Conservation (phyloP, 257 asterid genomes). For the Solanum chiquidenum region DNA sequence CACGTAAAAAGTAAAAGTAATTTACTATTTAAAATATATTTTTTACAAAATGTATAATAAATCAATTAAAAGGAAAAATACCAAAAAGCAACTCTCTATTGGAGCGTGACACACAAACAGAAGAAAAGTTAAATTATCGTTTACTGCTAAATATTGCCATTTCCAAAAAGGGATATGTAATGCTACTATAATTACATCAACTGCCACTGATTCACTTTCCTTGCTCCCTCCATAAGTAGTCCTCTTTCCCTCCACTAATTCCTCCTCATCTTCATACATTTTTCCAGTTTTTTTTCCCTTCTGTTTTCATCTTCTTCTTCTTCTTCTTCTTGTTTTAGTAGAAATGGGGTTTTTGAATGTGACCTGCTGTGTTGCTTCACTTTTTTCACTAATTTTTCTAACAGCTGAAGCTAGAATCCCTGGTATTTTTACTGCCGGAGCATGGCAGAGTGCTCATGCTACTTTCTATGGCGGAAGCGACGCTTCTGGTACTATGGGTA, state of each 20-base stretch:
- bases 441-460: conserved; percentile 70
- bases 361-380: conserved; percentile 21
- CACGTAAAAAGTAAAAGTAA: background rate
- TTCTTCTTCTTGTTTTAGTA: background rate
- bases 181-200: conserved; percentile 8
- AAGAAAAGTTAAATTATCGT: background rate
- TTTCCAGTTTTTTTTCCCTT: background rate
- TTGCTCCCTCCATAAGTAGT: conserved; percentile 49
- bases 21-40: background rate
- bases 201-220: conserved; percentile 34
- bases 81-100: background rate
- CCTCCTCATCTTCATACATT: background rate
- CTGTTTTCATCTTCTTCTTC: background rate
- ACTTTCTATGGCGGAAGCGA: conserved; percentile 87
- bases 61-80: background rate
- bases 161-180: background rate
- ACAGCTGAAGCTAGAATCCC: conserved; percentile 43
- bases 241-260: conserved; percentile 42
- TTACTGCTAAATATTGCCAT: background rate
- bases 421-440: conserved; percentile 56
- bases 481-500: conserved; percentile 95
- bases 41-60: background rate
- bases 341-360: conserved; percentile 35
- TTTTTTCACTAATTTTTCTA: conserved; percentile 6
- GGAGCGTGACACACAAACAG: conserved; percentile 11